Evolutionary conservation across 768 basidiomycete genomes (phyloP), one percentile per base, ranked within the genome.

Genomic region (Trametes cingulata): DNA sequence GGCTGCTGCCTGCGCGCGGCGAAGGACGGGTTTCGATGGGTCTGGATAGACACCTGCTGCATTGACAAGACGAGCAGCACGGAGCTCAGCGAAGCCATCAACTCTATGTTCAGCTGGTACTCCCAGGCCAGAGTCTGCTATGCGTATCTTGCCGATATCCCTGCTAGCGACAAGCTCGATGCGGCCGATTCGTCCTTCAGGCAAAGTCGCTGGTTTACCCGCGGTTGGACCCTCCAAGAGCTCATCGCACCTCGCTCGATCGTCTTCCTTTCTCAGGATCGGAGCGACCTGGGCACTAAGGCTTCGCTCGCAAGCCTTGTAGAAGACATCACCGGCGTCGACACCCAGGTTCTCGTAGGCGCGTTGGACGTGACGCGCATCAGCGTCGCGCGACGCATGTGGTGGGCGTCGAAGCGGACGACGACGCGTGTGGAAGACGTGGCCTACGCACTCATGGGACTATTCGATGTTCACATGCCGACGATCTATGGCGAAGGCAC

Each of bases 381-480:
- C 19, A 40, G 47, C 20, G 41, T 58, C 3, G 49, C 56, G 15
- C 15, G 29, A 12, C 39, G 56, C n/a, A 43, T 58, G 41, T 40
- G 19, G 3, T 58, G 56, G 48, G 48, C 48, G 9, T 41, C 56
- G 4, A 13, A 19, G 27, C 40, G 56, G 12, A 19, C 36, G 10
- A 51, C 56, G 20, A 58, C 56, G 17, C 39, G 56, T 1, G 25
- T 35, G 12, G 56, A 58, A 29, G 56, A 58, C 33, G 41, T 24
- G n/a, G 56, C 56, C 12, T 58, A 51, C 49, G 51, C n/a, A 7
- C 56, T 58, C 12, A 37, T 58, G 47, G 56, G 49, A 12, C 17
- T 58, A 24, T 57, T 57, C 25, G 56, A 35, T 8, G 27, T 57
- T 27, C 45, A 49, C 41, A 58, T 58, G 56, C 25, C 48, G 1